These are phyloP conservation scores for Anthoceros angustus DNA, from an alignment of 225 moss, liverwort and hornwort genomes.

Conservation along the genomic window DNA sequence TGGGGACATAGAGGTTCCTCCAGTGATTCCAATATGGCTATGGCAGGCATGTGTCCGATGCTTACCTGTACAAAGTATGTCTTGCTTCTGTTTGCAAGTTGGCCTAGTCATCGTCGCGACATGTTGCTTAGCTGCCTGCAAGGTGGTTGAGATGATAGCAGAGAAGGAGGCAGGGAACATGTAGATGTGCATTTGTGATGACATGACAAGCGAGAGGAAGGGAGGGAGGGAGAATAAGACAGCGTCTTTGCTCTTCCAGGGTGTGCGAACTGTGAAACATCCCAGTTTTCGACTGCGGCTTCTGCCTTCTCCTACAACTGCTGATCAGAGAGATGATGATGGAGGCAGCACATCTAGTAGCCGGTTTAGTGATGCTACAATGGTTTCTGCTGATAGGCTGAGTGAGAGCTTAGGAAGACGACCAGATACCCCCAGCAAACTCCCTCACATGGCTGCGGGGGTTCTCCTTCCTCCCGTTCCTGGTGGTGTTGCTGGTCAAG, in stretches of 20 bases:
- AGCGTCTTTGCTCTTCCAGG: slow-evolving; percentile 15
- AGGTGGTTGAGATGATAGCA: neutral
- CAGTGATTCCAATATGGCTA: slow-evolving; percentile 60
- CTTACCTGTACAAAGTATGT: neutral
- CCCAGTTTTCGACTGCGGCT: slow-evolving; percentile 72
- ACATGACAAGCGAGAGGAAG: neutral
- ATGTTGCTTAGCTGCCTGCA: neutral
- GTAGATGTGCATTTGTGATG: neutral
- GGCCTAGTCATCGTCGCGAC: neutral
- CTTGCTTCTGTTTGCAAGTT: neutral
- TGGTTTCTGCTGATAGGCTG: neutral
- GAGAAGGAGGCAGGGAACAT: neutral
- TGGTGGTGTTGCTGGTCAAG: neutral
- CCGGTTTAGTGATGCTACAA: neutral
- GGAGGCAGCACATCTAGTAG: neutral
- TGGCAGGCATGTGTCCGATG: slow-evolving; percentile 46
- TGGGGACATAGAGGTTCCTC: slow-evolving; percentile 79
- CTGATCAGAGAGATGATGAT: slow-evolving; percentile 28
- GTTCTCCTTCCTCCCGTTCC: neutral
- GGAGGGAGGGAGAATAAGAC: neutral
- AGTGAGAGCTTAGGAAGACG: neutral
- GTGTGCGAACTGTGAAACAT: slow-evolving; percentile 73
- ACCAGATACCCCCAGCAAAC: neutral
- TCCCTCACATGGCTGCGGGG: neutral
- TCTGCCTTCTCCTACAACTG: slow-evolving; percentile 24